These are phyloP conservation scores for Zoysia matrella DNA, from an alignment of 202 grass and related monocot species.

Conservation along the genomic window DNA sequence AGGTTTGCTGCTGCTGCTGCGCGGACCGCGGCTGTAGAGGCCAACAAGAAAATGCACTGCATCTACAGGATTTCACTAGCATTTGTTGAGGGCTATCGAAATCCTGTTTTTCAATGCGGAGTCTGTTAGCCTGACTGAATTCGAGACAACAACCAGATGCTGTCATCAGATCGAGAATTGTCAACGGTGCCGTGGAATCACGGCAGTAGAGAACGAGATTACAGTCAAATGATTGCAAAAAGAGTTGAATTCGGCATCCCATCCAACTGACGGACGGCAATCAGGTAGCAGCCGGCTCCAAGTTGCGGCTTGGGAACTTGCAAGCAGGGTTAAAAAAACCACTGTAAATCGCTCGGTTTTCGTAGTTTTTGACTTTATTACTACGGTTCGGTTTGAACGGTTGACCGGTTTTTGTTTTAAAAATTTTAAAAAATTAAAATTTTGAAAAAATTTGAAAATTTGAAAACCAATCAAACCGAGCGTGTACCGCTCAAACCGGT, in stretches of 20 bases:
- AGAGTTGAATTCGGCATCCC: background rate
- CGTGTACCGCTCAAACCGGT: too few relatives aligned
- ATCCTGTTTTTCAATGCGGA: background rate
- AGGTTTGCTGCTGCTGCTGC: too few relatives aligned
- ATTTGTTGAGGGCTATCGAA: background rate
- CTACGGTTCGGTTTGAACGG: too few relatives aligned
- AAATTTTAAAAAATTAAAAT: too few relatives aligned
- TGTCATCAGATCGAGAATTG: background rate
- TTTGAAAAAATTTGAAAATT: too few relatives aligned
- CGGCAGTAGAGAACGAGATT: background rate
- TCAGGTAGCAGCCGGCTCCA: background rate
- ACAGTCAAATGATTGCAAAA: slow-evolving; percentile 3
- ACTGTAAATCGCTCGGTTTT: too few relatives aligned
- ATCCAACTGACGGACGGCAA: background rate
- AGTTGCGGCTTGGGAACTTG: slow-evolving; percentile 14
- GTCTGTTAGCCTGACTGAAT: too few relatives aligned
- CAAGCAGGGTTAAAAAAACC: background rate
- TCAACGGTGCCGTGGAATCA: background rate
- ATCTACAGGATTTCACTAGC: background rate
- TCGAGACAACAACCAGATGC: slow-evolving; percentile 24
- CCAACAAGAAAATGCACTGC: too few relatives aligned
- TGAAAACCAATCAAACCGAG: too few relatives aligned
- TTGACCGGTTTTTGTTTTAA: too few relatives aligned
- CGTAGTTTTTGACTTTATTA: too few relatives aligned
- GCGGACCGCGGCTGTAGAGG: too few relatives aligned